Conservation (phyloP, 2,329 filamentous ascomycete species). For the Tolypocladium endophyticum region DNA sequence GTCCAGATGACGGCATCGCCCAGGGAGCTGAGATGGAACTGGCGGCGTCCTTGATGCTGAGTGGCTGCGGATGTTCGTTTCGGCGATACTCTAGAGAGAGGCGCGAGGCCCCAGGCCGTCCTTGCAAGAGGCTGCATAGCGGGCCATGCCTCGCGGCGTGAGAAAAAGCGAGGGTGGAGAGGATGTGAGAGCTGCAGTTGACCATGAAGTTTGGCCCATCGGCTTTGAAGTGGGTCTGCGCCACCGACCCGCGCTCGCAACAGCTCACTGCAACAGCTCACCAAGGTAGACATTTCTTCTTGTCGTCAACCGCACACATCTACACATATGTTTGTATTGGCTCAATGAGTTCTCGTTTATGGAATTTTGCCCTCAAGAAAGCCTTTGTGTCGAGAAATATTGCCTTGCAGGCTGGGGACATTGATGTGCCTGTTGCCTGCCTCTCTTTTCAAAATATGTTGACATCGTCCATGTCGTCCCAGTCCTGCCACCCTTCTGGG, state of each 20-base stretch:
- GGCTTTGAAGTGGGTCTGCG: neutral
- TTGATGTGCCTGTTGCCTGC: no score
- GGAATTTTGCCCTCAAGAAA: neutral
- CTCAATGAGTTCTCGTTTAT: neutral
- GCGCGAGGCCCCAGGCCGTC: neutral
- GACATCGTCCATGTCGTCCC: neutral
- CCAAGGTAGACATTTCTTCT: no score
- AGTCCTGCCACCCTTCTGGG: neutral
- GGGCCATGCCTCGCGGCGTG: neutral
- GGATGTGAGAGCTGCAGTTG: neutral
- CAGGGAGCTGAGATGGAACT: constrained; percentile 22
- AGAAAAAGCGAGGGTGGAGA: neutral
- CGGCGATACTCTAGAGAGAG: neutral
- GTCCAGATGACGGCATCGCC: constrained; percentile 25
- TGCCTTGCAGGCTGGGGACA: no score
- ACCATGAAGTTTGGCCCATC: neutral
- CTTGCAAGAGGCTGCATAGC: constrained; percentile 3
- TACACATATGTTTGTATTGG: no score
- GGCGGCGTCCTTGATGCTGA: constrained; percentile 5
- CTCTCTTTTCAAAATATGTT: neutral
- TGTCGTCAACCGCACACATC: no score
- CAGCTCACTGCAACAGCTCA: no score
- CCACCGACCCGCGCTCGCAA: no score
- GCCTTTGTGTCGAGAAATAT: neutral
- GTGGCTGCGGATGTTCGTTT: neutral